Evolutionary conservation across 768 basidiomycete genomes (phyloP).

Genomic region (Paxillus ammoniavirescens): DNA sequence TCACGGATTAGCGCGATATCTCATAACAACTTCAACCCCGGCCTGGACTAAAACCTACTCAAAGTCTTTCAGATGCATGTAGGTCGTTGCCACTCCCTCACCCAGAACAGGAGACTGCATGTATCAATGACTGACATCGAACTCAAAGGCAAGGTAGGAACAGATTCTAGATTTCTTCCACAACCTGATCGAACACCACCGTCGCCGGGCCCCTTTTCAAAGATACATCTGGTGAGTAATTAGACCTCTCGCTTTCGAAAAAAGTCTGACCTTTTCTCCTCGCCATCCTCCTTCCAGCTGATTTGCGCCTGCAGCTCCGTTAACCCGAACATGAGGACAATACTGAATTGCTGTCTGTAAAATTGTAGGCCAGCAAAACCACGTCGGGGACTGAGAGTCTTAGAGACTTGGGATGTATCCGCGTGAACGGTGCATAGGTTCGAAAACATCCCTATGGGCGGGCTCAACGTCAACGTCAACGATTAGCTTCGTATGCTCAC

Average conservation of each 20-base stretch:
- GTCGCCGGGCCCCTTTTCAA: conserved; percentile 29
- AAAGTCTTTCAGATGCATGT: neutral
- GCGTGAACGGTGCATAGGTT: conserved; percentile 23
- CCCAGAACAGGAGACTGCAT: neutral
- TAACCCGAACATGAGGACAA: conserved; percentile 43
- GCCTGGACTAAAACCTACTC: too few species aligned
- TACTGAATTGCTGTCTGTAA: conserved; percentile 33
- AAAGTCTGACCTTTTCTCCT: conserved; percentile 21
- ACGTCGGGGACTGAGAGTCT: conserved; percentile 28
- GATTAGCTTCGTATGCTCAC: conserved; percentile 1
- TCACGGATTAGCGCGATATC: too few species aligned
- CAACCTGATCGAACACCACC: conserved; percentile 32
- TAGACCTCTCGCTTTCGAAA: neutral
- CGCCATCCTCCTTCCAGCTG: conserved; percentile 39
- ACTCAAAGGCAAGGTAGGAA: neutral
- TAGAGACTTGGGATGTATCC: conserved; percentile 29
- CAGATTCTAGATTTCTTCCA: conserved; percentile 21
- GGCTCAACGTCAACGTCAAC: neutral
- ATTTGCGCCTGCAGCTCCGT: conserved; percentile 49
- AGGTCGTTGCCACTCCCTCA: too few species aligned
- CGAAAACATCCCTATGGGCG: conserved; percentile 25
- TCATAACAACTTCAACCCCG: too few species aligned
- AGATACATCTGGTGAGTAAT: conserved; percentile 1
- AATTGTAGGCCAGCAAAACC: conserved; percentile 30
- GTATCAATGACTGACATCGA: neutral